Evolutionary conservation across 1,284 basidiomycete species (phyloP).

Genomic region (Nidula niveotomentosa): DNA sequence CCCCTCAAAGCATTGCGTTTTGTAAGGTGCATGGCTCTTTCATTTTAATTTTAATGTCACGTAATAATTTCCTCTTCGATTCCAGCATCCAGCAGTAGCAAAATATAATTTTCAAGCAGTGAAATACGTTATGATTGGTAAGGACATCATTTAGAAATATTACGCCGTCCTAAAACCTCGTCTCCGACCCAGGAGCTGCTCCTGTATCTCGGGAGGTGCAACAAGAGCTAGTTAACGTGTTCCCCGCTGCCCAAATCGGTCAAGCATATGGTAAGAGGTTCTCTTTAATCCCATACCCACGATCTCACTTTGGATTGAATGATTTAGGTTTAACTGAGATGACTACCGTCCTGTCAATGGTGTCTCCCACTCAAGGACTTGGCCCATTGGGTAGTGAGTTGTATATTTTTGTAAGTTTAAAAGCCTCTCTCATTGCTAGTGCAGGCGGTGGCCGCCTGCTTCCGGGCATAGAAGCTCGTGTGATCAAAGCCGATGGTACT

Average conservation of each 20-base stretch:
- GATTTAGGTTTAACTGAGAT: constrained; percentile 52
- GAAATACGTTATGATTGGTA: constrained; percentile 30
- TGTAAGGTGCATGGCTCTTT: constrained; percentile 48
- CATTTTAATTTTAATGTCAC: background rate
- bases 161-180: background rate
- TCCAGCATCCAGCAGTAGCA: constrained; percentile 56
- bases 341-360: constrained; percentile 45
- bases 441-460: constrained; percentile 48
- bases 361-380: constrained; percentile 35
- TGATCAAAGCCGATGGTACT: constrained; percentile 56
- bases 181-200: constrained; percentile 22
- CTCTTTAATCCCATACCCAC: background rate
- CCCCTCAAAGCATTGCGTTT: constrained; percentile 62
- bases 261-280: constrained; percentile 58
- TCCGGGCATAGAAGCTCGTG: constrained; percentile 45
- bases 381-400: constrained; percentile 42
- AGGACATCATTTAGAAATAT: constrained; percentile 1
- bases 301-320: background rate
- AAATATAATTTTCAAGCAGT: constrained; percentile 60
- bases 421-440: background rate
- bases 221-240: constrained; percentile 42
- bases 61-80: too few relatives aligned
- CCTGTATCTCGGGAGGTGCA: constrained; percentile 60
- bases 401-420: background rate
- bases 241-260: constrained; percentile 59